Base-by-base conservation (phyloP, 2,329 filamentous ascomycete species). In the Calonectria henricotiae region DNA sequence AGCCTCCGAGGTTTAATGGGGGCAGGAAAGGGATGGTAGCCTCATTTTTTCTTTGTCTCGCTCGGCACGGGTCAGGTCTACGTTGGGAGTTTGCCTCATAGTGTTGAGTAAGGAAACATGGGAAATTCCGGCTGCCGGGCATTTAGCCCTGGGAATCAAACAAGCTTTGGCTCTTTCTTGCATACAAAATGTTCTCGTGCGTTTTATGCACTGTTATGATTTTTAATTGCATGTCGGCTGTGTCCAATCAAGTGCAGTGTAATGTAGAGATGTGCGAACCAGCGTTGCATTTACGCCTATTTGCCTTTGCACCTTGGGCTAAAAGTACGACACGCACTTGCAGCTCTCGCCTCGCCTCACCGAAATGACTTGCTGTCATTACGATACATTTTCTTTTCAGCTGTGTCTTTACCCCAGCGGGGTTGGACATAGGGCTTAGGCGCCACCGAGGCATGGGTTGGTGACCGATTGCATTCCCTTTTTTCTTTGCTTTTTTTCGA, bases 51-150 rank as follows among this genome's bases (percentile, higher is more conserved):
- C 62, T 47, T 66, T 43, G 58, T 70, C 47, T 67, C 46, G 30
- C 68, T 66, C 68, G 63, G 68, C 68, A 70, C 62, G 41, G 67
- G 49, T 49, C 46, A 64, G 63, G 67, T 62, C 67, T 69, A 61
- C 62, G 62, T 69, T 62, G 67, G 67, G 62, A 62, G 62, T 67
- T 67, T 49, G 32, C 49, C 39, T 55, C 58, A 51, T 70, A 43
- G 54, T 67, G 68, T 70, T 65, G 67, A 67, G 63, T 67, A 65
- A 70, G 62, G 46, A 51, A 60, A 63, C 63, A 64, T 64, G 65
- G 58, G 68, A 58, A 63, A 47, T 55, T 63, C 37, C 35, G 68
- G 54, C 62, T 70, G 55, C 68, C 63, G 63, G 68, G 61, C 63
- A 60, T 39, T 67, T 65, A 55, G 68, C 68, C 68, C 62, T 62